Base-by-base conservation (phyloP, 2,329 filamentous ascomycete genomes). In the Grosmannia clavigera region DNA sequence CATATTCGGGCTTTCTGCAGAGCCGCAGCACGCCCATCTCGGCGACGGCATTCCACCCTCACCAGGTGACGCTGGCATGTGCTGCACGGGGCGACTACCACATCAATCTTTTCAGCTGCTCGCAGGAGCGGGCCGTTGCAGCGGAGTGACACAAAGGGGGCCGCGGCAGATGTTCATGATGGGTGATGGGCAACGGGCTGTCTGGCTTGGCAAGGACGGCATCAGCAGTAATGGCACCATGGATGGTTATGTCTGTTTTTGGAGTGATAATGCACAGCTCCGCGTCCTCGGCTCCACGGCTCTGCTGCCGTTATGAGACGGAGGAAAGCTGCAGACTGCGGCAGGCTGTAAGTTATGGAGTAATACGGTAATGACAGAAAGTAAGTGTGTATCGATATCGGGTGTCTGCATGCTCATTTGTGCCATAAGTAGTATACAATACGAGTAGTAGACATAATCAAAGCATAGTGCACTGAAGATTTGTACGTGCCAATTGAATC, bases 11-110 rank as follows among this genome's bases (percentile, higher is more conserved):
- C 69, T 95, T 95, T 76, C 77, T 95, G 19, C 85, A 89, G 67
- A 90, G 85, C 69, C 86, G 89, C 58, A 85, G 86, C 61, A 83
- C 86, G 7, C 88, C 94, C 1, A 95, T 99, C 65, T 86, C 91
- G 3, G 83, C 88, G 43, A 96, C 92, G 10, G 88, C 92, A 0
- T 99, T 97, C 77, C 94, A 99, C 73, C 94, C 94, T 1, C 94
- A 99, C 72, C 84, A 88, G 58, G 92, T 95, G 75, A 86, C 96
- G 72, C 80, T 99, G 63, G 92, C 90, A 43, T 94, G 88, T 67
- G 88, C 92, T 1, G 89, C 91, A 4, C 80, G 90, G 52, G 89
- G 91, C 60, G 92, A 96, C 70, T 84, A 92, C 62, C 89, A 96
- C 70, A 85, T 99, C 68, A 96, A 95, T 70, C 78, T 97, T 33